Percentiles rank a stretch among this genome's conserved stretches.
phyloP scores from a whole-genome alignment of 1,284 basidiomycete genomes.

The Microbotryomycetes sp. region DNA sequence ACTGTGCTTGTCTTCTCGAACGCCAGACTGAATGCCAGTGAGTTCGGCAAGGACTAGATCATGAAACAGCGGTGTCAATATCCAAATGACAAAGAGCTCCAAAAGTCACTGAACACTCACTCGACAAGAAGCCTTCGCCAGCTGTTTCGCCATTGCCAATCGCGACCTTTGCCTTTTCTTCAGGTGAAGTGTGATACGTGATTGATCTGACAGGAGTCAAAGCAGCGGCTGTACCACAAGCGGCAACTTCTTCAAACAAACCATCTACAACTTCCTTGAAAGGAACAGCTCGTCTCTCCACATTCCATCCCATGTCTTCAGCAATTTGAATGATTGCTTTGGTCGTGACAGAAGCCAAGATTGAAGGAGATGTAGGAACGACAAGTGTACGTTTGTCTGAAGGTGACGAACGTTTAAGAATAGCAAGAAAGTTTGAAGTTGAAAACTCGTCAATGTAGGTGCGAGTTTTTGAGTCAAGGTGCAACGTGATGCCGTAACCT shows the following conservation, averaged over 20 bases:
- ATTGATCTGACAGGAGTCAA: conserved; percentile 42
- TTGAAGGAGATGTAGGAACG: conserved; percentile 33
- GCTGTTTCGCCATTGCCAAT: conserved; percentile 43
- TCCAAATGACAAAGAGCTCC: not conserved
- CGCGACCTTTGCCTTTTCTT: conserved; percentile 37
- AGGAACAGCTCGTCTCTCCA: conserved; percentile 39
- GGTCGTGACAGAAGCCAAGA: conserved; percentile 36
- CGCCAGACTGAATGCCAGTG: conserved; percentile 37
- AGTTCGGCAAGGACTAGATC: conserved; percentile 24
- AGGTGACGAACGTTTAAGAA: conserved; percentile 23
- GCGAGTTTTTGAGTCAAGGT: conserved; percentile 38
- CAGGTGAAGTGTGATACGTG: conserved; percentile 39
- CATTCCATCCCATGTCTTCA: conserved; percentile 40
- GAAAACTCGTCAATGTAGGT: conserved; percentile 41
- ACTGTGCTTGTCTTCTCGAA: conserved; percentile 37
- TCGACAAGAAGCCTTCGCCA: conserved; percentile 34
- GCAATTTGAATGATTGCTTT: conserved; percentile 37
- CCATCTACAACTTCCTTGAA: conserved; percentile 37
- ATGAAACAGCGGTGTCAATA: not conserved
- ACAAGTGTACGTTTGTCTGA: conserved; percentile 19
- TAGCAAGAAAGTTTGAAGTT: conserved; percentile 42
- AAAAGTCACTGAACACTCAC: not conserved
- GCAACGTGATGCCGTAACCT: conserved; percentile 43
- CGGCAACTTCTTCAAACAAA: conserved; percentile 34
- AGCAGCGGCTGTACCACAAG: conserved; percentile 29